These are phyloP conservation scores for Pleurotus platypus DNA, from an alignment of 768 basidiomycete species.

Conservation along the genomic window DNA sequence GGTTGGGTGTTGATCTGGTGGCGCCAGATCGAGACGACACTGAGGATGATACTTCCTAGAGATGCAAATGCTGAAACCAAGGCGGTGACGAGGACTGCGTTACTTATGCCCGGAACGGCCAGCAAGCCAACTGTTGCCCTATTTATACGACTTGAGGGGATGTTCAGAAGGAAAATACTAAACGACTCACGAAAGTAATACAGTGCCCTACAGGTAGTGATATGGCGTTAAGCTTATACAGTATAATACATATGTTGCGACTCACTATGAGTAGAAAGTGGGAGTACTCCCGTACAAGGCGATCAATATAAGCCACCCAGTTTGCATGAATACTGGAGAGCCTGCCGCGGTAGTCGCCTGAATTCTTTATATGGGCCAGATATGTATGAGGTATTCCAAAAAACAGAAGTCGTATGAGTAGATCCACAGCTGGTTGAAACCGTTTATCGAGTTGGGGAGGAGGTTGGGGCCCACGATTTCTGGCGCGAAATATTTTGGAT, in stretches of 20 bases:
- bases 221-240: not conserved
- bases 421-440: constrained; percentile 25
- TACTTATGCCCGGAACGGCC: constrained; percentile 36
- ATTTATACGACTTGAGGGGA: not conserved
- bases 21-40: constrained; percentile 54
- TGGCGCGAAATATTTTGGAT: constrained; percentile 17
- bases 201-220: constrained; percentile 23
- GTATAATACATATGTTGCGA: not conserved
- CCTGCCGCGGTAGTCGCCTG: constrained; percentile 47
- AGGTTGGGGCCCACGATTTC: constrained; percentile 12
- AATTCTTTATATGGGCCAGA: constrained; percentile 43
- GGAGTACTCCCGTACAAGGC: constrained; percentile 51
- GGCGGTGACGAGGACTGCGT: constrained; percentile 31
- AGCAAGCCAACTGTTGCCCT: constrained; percentile 51
- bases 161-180: no score
- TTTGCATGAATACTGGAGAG: constrained; percentile 40
- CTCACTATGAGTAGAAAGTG: constrained; percentile 54
- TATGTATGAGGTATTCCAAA: constrained; percentile 56
- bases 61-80: constrained; percentile 45
- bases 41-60: constrained; percentile 51
- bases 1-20: constrained; percentile 45
- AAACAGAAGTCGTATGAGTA: constrained; percentile 40
- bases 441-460: constrained; percentile 18
- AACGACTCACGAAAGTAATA: constrained; percentile 43
- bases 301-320: constrained; percentile 47